Conservation (phyloP, 768 basidiomycete species). For the Leccinum boreale region DNA sequence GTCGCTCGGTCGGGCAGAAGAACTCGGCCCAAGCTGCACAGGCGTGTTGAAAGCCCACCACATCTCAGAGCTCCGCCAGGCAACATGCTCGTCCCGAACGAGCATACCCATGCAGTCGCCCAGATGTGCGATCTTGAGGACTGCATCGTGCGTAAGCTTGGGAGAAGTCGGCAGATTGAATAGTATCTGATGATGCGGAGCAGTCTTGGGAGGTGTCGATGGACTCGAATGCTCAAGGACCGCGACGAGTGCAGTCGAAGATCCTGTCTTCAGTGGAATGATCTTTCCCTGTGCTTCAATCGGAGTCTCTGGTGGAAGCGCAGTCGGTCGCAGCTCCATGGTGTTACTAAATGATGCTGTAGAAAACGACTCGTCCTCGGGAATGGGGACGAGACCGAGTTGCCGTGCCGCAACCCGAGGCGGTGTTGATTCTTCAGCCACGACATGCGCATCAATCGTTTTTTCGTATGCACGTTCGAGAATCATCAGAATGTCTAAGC, state of each 20-base stretch:
- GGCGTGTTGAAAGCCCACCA: constrained; percentile 83
- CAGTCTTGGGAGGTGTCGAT: constrained; percentile 6
- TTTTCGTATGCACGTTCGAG: constrained; percentile 68
- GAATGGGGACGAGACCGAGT: constrained; percentile 20
- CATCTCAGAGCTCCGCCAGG: constrained; percentile 91
- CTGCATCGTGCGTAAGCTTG: constrained; percentile 47
- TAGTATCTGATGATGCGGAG: constrained; percentile 19
- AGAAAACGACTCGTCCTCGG: constrained; percentile 16
- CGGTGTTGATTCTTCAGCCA: constrained; percentile 22
- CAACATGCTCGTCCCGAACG: constrained; percentile 72
- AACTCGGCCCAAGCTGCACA: constrained; percentile 59
- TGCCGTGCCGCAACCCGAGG: constrained; percentile 5
- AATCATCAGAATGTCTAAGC: constrained; percentile 64
- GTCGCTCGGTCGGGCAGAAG: constrained; percentile 59
- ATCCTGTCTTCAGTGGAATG: constrained; percentile 52
- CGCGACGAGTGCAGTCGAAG: constrained; percentile 66
- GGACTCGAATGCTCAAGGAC: constrained; percentile 48
- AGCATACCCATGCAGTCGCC: constrained; percentile 90
- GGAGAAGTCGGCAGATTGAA: constrained; percentile 20
- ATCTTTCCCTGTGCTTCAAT: constrained; percentile 18
- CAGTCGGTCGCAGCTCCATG: not conserved
- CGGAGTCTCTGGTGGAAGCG: constrained; percentile 15
- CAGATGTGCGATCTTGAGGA: constrained; percentile 78
- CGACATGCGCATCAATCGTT: constrained; percentile 60
- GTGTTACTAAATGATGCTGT: not conserved